These are phyloP conservation scores for Phytopythium ostracodes DNA, from an alignment of 352 stramenopile species.

Conservation along the genomic window DNA sequence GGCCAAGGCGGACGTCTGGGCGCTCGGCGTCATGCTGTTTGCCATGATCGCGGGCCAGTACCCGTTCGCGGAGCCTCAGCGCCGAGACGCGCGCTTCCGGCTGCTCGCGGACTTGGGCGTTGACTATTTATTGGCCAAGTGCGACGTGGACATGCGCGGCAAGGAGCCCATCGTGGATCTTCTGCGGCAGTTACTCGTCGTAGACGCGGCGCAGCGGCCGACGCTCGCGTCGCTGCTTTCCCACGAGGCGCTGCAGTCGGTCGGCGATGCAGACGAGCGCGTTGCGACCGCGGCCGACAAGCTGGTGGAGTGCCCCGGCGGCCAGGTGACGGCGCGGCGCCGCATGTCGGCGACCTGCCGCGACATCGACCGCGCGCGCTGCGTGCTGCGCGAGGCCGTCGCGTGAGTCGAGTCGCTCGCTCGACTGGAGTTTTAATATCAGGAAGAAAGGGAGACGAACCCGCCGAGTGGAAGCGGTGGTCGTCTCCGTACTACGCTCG, in stretches of 20 bases:
- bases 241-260: constrained; percentile 30
- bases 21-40: constrained; percentile 78
- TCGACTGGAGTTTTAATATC: background rate
- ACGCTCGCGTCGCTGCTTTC: constrained; percentile 33
- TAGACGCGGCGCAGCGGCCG: constrained; percentile 42
- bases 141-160: constrained; percentile 42
- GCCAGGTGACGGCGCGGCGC: background rate
- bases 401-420: background rate
- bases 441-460: background rate
- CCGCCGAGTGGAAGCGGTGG: background rate
- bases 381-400: constrained; percentile 6
- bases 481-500: background rate
- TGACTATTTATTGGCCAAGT: constrained; percentile 63
- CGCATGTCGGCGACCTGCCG: constrained; percentile 8
- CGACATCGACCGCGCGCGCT: constrained; percentile 1
- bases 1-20: constrained; percentile 68
- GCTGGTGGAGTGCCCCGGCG: background rate
- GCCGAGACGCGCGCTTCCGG: constrained; percentile 49
- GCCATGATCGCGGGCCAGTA: constrained; percentile 64
- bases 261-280: constrained; percentile 5
- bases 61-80: constrained; percentile 54
- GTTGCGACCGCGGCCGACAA: background rate
- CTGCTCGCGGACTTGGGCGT: constrained; percentile 55
- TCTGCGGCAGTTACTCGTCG: constrained; percentile 44
- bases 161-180: constrained; percentile 44